Conservation (phyloP, 2,329 filamentous ascomycete species). For the Mollisiaceae sp. region DNA sequence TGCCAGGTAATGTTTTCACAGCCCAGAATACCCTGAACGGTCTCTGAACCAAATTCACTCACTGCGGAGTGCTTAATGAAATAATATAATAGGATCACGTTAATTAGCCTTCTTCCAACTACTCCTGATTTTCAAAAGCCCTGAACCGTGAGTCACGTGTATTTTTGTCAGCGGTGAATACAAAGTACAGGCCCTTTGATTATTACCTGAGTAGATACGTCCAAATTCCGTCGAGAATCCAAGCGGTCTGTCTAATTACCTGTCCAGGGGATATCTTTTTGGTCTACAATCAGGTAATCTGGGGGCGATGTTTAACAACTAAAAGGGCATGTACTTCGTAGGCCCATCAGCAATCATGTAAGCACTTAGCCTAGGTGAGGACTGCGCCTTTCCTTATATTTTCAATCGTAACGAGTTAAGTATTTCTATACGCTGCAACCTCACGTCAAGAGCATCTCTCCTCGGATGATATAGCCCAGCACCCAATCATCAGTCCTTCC, state of each 20-base stretch:
- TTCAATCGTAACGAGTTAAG: background rate
- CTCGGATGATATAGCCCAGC: background rate
- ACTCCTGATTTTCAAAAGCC: background rate
- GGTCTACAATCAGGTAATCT: no score
- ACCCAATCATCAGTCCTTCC: background rate
- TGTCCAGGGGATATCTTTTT: no score
- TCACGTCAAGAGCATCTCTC: background rate
- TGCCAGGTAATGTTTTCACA: slow-evolving; percentile 37
- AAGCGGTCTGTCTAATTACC: no score
- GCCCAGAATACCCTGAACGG: slow-evolving; percentile 40
- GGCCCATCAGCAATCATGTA: no score
- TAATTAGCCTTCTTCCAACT: background rate
- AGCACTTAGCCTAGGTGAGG: no score
- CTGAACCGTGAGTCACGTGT: background rate
- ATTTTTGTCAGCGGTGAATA: background rate
- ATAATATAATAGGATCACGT: background rate
- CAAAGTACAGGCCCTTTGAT: no score
- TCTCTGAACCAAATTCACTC: background rate
- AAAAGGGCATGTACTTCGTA: no score
- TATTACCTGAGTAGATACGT: no score
- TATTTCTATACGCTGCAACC: background rate
- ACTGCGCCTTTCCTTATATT: background rate
- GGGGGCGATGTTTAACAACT: no score
- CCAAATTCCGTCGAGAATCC: no score
- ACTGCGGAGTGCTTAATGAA: background rate